These are phyloP conservation scores for Berberis thunbergii DNA, from an alignment of 164 flowering plant genomes.

Conservation along the genomic window DNA sequence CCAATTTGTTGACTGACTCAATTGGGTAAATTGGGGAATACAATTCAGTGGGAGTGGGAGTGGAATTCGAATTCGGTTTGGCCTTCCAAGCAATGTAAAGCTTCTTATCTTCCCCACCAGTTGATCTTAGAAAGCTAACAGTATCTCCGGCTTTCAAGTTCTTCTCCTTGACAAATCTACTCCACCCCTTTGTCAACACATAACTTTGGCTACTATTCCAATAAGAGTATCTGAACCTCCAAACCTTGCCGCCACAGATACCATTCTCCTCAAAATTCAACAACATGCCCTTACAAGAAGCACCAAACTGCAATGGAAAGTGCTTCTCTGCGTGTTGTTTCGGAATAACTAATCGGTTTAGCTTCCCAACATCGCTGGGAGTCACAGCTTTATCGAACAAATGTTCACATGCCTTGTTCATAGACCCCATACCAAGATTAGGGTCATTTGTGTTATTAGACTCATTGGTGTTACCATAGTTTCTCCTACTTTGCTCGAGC, in stretches of 20 bases:
- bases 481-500: slow-evolving; percentile 60
- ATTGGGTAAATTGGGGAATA: slow-evolving; percentile 3
- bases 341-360: slow-evolving; percentile 86
- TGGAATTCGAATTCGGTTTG: slow-evolving; percentile 3
- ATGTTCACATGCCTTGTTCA: slow-evolving; percentile 18
- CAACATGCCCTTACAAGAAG: slow-evolving; percentile 42
- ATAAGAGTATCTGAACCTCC: slow-evolving; percentile 84
- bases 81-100: slow-evolving; percentile 64
- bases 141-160: slow-evolving; percentile 65
- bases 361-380: slow-evolving; percentile 94
- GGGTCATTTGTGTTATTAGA: not conserved
- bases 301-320: slow-evolving; percentile 53
- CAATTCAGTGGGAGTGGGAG: not conserved
- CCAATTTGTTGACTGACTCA: slow-evolving; percentile 13
- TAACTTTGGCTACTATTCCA: slow-evolving; percentile 96
- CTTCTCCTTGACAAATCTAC: slow-evolving; percentile 88
- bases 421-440: not conserved
- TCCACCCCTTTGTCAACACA: slow-evolving; percentile 89
- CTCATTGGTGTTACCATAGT: slow-evolving; percentile 2
- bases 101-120: slow-evolving; percentile 37
- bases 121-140: slow-evolving; percentile 50
- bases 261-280: slow-evolving; percentile 57
- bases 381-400: slow-evolving; percentile 87
- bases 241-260: slow-evolving; percentile 44
- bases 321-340: slow-evolving; percentile 90